A percentile compares a stretch with the other conserved stretches of the same genome.
These are phyloP conservation scores for Boletus subcaerulescens DNA, from an alignment of 768 basidiomycete genomes.

Conservation along the genomic window DNA sequence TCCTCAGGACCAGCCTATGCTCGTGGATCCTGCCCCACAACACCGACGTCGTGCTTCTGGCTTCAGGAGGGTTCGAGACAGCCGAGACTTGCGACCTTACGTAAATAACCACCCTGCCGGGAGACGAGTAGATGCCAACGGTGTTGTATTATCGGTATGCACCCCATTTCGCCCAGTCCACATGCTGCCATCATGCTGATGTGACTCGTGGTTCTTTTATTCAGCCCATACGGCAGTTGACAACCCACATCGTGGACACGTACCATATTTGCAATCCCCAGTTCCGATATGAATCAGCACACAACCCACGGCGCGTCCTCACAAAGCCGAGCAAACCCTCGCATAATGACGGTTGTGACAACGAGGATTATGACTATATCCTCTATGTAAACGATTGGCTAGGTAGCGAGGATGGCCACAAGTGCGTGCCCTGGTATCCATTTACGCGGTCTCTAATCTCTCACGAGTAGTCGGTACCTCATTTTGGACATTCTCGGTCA, in stretches of 20 bases:
- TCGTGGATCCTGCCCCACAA: conserved; percentile 55
- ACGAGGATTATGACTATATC: conserved; percentile 99
- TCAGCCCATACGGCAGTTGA: conserved; percentile 65
- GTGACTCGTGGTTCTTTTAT: neutral
- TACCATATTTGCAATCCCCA: conserved; percentile 92
- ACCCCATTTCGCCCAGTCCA: neutral
- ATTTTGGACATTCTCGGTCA: conserved; percentile 98
- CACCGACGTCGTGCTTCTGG: conserved; percentile 71
- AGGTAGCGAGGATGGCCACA: conserved; percentile 91
- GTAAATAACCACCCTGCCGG: conserved; percentile 59
- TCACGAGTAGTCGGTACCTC: conserved; percentile 64
- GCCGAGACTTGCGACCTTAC: conserved; percentile 74
- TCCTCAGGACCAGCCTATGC: conserved; percentile 66
- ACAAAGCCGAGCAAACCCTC: conserved; percentile 96
- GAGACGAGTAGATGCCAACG: conserved; percentile 74
- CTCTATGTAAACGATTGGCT: conserved; percentile 98
- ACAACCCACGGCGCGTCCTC: conserved; percentile 93
- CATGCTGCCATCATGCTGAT: conserved; percentile 9
- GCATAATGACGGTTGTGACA: conserved; percentile 97
- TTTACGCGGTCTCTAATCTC: conserved; percentile 7
- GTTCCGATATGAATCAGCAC: conserved; percentile 92
- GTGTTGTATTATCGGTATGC: conserved; percentile 79
- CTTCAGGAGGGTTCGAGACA: conserved; percentile 74
- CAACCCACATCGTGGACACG: conserved; percentile 84
- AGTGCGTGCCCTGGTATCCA: conserved; percentile 50